These are phyloP conservation scores for Chytriomyces hyalinus DNA, from an alignment of 192 early-diverging fungal genomes.

Conservation along the genomic window DNA sequence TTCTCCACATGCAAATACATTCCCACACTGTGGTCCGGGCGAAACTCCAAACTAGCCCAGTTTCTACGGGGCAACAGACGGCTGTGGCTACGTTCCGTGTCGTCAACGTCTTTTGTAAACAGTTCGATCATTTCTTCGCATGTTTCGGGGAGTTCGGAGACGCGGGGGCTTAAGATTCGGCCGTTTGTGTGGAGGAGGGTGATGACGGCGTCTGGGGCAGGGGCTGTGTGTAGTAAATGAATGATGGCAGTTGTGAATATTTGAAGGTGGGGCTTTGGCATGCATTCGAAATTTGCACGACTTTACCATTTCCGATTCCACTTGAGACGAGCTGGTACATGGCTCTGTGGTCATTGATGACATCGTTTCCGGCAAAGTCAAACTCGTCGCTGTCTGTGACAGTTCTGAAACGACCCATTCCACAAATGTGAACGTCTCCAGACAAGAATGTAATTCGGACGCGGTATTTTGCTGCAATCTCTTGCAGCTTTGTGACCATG, in stretches of 20 bases:
- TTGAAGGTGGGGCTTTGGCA: neutral
- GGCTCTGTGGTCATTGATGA: constrained; percentile 62
- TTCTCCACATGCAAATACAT: constrained; percentile 20
- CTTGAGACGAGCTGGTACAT: constrained; percentile 84
- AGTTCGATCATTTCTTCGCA: constrained; percentile 76
- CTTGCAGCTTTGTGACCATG: constrained; percentile 70
- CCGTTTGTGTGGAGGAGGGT: constrained; percentile 67
- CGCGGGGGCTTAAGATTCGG: constrained; percentile 62
- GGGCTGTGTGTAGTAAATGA: constrained; percentile 34
- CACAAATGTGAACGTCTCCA: constrained; percentile 75
- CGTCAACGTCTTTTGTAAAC: constrained; percentile 74
- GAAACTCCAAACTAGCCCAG: constrained; percentile 2
- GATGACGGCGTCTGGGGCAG: constrained; percentile 76
- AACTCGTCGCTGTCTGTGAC: constrained; percentile 63
- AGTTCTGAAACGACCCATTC: constrained; percentile 65
- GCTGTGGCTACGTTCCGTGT: constrained; percentile 26
- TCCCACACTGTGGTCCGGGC: neutral
- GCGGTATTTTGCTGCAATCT: constrained; percentile 59
- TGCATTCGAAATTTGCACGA: neutral
- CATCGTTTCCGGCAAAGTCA: constrained; percentile 12
- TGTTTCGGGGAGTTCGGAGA: constrained; percentile 40
- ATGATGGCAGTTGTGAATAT: neutral
- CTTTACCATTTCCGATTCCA: constrained; percentile 74
- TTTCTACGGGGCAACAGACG: constrained; percentile 3
- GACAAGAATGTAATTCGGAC: constrained; percentile 80